Percentiles rank a stretch among this genome's conserved stretches.
These are phyloP conservation scores for Coccomyxa sp. DNA, from an alignment of 139 green algal species.

Conservation along the genomic window DNA sequence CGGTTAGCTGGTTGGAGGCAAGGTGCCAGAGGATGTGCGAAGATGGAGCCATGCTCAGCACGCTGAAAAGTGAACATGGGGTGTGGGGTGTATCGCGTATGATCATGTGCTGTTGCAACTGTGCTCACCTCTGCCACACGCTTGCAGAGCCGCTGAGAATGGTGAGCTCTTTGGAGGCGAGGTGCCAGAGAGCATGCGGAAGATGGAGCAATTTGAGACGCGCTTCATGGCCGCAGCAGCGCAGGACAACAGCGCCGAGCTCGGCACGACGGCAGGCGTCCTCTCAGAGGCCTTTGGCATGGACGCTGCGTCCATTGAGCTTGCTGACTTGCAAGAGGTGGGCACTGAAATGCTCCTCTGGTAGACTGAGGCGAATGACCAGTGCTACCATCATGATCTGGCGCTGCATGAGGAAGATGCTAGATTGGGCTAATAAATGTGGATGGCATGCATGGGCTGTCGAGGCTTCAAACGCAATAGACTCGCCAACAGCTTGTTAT, in stretches of 20 bases:
- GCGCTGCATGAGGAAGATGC: no score
- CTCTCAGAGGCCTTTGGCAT: conserved; percentile 22
- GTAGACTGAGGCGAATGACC: no score
- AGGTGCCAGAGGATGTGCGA: conserved; percentile 17
- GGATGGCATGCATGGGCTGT: no score
- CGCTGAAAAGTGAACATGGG: no score
- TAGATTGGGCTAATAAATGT: no score
- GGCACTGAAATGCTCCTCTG: background rate
- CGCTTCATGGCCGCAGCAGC: conserved; percentile 41
- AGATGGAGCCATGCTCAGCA: conserved; percentile 23
- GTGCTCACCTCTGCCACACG: no score
- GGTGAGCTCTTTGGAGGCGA: conserved; percentile 38
- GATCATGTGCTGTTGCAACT: no score
- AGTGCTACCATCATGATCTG: no score
- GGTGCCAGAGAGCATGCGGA: conserved; percentile 16
- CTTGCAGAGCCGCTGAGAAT: conserved; percentile 32
- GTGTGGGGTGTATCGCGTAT: background rate
- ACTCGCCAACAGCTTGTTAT: no score
- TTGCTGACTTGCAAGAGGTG: background rate
- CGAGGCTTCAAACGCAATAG: no score
- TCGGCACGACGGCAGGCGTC: conserved; percentile 5
- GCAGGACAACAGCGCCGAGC: conserved; percentile 33
- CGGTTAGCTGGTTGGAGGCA: conserved; percentile 37
- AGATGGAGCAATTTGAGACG: conserved; percentile 24
- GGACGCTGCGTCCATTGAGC: background rate